Base-by-base conservation (phyloP, 129 eudicot species). In the Flaveria ramosissima region DNA sequence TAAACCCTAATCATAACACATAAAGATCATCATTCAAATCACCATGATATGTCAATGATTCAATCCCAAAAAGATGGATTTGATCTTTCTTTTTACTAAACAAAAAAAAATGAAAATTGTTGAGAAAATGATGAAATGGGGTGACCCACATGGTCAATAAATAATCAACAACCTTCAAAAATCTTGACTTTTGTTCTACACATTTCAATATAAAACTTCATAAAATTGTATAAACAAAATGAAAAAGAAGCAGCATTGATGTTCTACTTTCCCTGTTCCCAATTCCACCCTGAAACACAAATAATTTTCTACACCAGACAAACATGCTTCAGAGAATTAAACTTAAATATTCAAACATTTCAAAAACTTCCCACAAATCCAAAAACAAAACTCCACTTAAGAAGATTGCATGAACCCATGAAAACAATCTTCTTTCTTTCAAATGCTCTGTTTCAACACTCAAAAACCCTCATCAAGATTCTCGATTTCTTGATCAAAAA, bases 191-290 rank as follows among this genome's bases (percentile, higher is more conserved):
- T 77, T 77, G 75, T 71, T 71, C 56, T 72, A 73, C 68, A 72
- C 64, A 82, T 71, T 71, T 66, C 56, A 47, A 71, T 19, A 71
- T 9, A 53, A 65, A 27, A 74, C 21, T 27, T 26, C 19, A 13
- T 36, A 36, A 36, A 36, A 30, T 30, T 30, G 36, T 30, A n/a
- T 24, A 50, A 26, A 79, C 13, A 19, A 14, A 74, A 23, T 2
- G n/a, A 19, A 61, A 77, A 66, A 82, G 70, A 62, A 64, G 66
- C 80, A 72, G 46, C 86, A 82, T 82, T 82, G 82, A 53, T 82
- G 86, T 56, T 82, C 67, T 72, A 26, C 86, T 72, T 82, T 82
- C 76, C 55, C 83, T 55, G 21, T 77, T 72, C 86, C 86, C 85
- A 71, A 82, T 71, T 71, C 70, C 61, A 80, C 24, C 78, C 43